These are phyloP conservation scores for Flaveria sonorensis DNA, from an alignment of 129 eudicot genomes.

Conservation along the genomic window DNA sequence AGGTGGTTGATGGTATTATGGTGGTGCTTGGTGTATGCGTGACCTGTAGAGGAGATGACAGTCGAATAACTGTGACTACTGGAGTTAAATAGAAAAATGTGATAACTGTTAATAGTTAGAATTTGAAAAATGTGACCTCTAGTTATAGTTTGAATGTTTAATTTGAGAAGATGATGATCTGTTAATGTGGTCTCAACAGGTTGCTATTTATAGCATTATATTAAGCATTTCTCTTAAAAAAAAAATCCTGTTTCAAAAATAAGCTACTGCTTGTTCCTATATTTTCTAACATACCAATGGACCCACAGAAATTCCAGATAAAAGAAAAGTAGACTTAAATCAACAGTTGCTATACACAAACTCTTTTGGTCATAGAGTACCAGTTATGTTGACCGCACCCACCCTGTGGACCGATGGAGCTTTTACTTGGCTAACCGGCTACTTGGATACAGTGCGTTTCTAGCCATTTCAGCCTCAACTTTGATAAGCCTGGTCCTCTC, in stretches of 20 bases:
- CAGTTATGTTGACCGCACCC: not conserved
- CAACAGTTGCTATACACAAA: slow-evolving; percentile 24
- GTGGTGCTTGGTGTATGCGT: no score
- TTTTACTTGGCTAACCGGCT: slow-evolving; percentile 40
- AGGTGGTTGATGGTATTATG: no score
- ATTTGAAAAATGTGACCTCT: no score
- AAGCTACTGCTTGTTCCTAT: slow-evolving; percentile 22
- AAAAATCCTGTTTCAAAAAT: slow-evolving; percentile 5
- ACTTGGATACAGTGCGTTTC: slow-evolving; percentile 38
- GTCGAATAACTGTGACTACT: no score
- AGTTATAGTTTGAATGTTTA: no score
- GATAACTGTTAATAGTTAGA: no score
- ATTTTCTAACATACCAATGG: slow-evolving; percentile 22
- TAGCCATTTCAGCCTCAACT: slow-evolving; percentile 23
- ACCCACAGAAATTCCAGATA: slow-evolving; percentile 15
- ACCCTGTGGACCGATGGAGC: not conserved
- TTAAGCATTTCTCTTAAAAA: slow-evolving; percentile 12
- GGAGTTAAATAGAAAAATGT: no score
- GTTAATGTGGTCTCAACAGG: not conserved
- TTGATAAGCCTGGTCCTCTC: slow-evolving; percentile 52
- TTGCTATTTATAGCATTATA: slow-evolving; percentile 11
- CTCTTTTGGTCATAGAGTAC: not conserved
- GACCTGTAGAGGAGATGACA: no score
- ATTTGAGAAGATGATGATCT: no score
- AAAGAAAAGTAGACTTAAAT: not conserved